A percentile compares a stretch with the other conserved stretches of the same genome.
Evolutionary conservation across 805 yeast species (phyloP).

Genomic region (Metschnikowia rubicola): DNA sequence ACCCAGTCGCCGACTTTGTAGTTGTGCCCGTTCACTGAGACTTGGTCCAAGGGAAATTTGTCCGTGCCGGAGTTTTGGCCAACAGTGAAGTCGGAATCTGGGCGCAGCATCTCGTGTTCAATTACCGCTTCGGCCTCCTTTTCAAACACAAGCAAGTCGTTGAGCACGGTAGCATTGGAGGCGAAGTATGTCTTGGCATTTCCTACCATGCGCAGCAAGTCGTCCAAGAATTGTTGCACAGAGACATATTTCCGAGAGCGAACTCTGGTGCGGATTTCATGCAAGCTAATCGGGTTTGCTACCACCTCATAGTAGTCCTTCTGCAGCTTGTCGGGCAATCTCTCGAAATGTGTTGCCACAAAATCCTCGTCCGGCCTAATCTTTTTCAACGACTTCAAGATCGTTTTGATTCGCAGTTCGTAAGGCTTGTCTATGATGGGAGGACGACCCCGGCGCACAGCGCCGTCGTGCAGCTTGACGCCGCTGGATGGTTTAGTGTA

Average conservation of each 20-base stretch:
- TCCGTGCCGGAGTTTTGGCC: slow-evolving; percentile 42
- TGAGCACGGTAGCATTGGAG: slow-evolving; percentile 53
- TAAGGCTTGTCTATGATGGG: slow-evolving; percentile 89
- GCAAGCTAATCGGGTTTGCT: slow-evolving; percentile 60
- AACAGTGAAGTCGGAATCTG: slow-evolving; percentile 69
- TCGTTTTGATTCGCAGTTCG: slow-evolving; percentile 86
- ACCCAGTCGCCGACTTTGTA: slow-evolving; percentile 96
- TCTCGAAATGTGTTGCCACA: slow-evolving; percentile 69
- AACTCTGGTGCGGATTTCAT: slow-evolving; percentile 75
- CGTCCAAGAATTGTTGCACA: slow-evolving; percentile 74
- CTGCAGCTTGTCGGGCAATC: slow-evolving; percentile 65
- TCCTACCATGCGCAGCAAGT: slow-evolving; percentile 68
- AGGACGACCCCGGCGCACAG: slow-evolving; percentile 82
- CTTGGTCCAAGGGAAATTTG: slow-evolving; percentile 71
- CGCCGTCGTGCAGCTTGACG: slow-evolving; percentile 28
- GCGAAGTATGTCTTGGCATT: slow-evolving; percentile 62
- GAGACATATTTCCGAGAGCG: slow-evolving; percentile 78
- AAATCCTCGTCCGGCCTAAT: slow-evolving; percentile 44
- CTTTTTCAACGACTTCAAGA: slow-evolving; percentile 69
- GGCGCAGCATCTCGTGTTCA: slow-evolving; percentile 70
- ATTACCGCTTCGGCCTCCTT: slow-evolving; percentile 53
- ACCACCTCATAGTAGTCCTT: slow-evolving; percentile 55
- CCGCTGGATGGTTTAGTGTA: slow-evolving; percentile 5
- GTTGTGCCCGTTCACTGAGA: slow-evolving; percentile 64
- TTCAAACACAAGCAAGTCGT: slow-evolving; percentile 64